Percentiles rank a stretch among this genome's conserved stretches.
Evolutionary conservation across 2,329 filamentous ascomycete genomes (phyloP).

Genomic region (Beauveria rudraprayagi): DNA sequence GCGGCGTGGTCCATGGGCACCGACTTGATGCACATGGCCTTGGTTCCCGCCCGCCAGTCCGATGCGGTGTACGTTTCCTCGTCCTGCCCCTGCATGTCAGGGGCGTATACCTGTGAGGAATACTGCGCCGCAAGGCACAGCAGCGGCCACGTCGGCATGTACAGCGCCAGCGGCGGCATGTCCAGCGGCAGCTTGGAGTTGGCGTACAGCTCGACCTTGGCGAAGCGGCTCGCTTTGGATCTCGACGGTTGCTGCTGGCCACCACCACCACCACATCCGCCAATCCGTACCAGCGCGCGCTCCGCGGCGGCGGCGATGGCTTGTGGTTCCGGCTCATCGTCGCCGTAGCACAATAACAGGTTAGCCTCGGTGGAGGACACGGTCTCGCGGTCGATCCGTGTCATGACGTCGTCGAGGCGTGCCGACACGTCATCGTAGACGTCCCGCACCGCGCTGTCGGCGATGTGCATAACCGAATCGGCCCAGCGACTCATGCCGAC

Average conservation of each 20-base stretch:
- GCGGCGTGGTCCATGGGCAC: conserved; percentile 70
- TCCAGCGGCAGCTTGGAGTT: conserved; percentile 67
- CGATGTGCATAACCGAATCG: conserved; percentile 35
- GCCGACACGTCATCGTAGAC: conserved; percentile 36
- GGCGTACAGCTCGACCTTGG: conserved; percentile 69
- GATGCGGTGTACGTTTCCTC: conserved; percentile 51
- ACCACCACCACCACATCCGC: no score
- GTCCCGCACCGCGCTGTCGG: conserved; percentile 28
- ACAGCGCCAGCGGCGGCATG: conserved; percentile 61
- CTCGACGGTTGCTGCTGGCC: conserved; percentile 19
- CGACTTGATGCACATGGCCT: conserved; percentile 79
- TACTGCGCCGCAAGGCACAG: conserved; percentile 73
- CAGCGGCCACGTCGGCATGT: conserved; percentile 65
- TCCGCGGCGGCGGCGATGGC: not conserved
- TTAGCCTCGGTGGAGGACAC: conserved; percentile 46
- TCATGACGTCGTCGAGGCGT: conserved; percentile 59
- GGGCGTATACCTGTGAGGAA: conserved; percentile 66
- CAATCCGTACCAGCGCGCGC: no score
- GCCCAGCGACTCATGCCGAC: conserved; percentile 27
- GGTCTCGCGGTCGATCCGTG: conserved; percentile 59
- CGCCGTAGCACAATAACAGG: conserved; percentile 34
- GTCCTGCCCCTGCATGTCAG: conserved; percentile 42
- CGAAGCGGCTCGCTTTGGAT: conserved; percentile 36
- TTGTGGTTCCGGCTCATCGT: not conserved
- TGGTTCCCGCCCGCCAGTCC: conserved; percentile 66